Percentiles rank a stretch among this genome's conserved stretches.
Evolutionary conservation across 805 yeast species (phyloP).

Genomic region (Hanseniaspora occidentalis): DNA sequence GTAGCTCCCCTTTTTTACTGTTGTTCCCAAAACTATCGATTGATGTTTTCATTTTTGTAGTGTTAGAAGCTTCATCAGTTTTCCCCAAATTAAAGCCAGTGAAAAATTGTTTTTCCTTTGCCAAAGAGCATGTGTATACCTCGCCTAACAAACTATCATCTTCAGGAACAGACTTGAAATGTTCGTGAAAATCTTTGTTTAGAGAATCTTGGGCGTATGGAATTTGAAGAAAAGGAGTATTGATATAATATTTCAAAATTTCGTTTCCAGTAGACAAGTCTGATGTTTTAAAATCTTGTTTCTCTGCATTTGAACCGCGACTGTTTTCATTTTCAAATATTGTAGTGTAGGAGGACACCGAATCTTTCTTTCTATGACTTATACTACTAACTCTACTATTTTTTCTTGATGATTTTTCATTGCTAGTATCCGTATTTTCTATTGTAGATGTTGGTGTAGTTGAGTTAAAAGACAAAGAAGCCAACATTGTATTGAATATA

Average conservation of each 20-base stretch:
- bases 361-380: neutral
- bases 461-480: neutral
- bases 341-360: neutral
- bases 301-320: no score
- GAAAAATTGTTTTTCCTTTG: constrained; percentile 51
- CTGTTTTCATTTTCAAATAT: neutral
- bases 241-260: no score
- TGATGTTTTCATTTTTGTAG: neutral
- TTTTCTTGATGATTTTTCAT: neutral
- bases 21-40: no score
- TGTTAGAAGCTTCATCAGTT: neutral
- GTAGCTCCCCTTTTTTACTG: no score
- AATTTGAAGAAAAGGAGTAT: constrained; percentile 2
- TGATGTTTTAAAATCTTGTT: no score
- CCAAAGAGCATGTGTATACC: constrained; percentile 70
- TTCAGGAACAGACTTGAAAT: constrained; percentile 55
- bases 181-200: constrained; percentile 62
- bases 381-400: neutral
- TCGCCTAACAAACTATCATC: constrained; percentile 74
- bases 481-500: no score
- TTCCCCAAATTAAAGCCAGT: no score
- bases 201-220: constrained; percentile 53
- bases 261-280: no score
- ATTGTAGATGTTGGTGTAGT: neutral
- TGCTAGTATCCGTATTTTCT: neutral